phyloP scores from a whole-genome alignment of 2,329 filamentous ascomycete genomes.

The Aspergillus sp. region DNA sequence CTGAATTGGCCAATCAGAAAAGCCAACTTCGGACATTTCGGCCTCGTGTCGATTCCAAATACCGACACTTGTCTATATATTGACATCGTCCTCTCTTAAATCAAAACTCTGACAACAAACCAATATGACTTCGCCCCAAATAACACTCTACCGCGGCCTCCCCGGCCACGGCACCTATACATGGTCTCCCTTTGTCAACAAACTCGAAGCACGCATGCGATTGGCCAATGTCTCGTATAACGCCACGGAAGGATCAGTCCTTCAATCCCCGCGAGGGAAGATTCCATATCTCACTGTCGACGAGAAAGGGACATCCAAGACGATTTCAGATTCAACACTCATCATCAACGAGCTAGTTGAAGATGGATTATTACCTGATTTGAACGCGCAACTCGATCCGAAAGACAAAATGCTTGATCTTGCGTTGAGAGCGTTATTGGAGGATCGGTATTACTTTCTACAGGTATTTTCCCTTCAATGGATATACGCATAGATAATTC shows the following conservation, averaged over 20 bases:
- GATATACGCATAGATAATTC: not conserved
- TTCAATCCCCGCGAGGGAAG: constrained; percentile 52
- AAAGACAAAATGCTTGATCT: constrained; percentile 46
- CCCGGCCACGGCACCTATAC: constrained; percentile 38
- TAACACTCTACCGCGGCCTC: constrained; percentile 50
- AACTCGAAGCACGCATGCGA: constrained; percentile 59
- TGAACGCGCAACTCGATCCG: constrained; percentile 43
- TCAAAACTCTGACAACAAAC: too few species aligned
- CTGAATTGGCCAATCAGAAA: too few species aligned
- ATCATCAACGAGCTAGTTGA: constrained; percentile 47
- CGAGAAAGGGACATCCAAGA: constrained; percentile 8
- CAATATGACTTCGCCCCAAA: not conserved
- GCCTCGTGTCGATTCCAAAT: too few species aligned
- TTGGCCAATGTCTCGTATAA: constrained; percentile 47
- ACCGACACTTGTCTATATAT: too few species aligned
- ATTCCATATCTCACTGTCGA: constrained; percentile 52
- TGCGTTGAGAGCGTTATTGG: constrained; percentile 50
- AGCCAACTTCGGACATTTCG: too few species aligned
- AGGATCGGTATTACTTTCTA: constrained; percentile 59
- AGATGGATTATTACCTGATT: constrained; percentile 39
- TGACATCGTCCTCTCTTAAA: too few species aligned
- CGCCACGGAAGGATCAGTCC: constrained; percentile 41
- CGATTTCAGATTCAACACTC: constrained; percentile 51
- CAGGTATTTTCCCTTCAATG: constrained; percentile 28
- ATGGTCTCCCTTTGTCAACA: constrained; percentile 60